A percentile compares a stretch with the other conserved stretches of the same genome.
Evolutionary conservation across 140 eudicot genomes (phyloP).

Genomic region (Bidens hawaiensis): DNA sequence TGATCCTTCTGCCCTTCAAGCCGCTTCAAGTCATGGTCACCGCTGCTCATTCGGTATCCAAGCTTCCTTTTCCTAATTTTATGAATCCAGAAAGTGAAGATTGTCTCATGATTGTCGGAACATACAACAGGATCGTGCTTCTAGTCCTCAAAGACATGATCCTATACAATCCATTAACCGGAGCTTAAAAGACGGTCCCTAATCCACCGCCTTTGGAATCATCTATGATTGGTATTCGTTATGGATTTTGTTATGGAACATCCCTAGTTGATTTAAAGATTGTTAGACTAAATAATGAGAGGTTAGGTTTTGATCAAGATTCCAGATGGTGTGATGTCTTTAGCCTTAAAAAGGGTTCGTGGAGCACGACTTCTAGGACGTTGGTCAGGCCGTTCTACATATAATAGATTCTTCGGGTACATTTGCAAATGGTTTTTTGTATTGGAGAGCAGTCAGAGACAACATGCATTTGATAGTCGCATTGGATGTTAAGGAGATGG

Average conservation of each 20-base stretch:
- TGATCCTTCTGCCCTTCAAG: not conserved
- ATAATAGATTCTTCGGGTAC: not conserved
- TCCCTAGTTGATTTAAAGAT: not conserved
- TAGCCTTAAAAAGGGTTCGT: not conserved
- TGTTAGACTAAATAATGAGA: not conserved
- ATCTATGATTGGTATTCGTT: too few relatives aligned
- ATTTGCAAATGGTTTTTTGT: slow-evolving; percentile 6
- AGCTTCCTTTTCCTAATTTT: not conserved
- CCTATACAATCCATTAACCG: not conserved
- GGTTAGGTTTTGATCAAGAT: not conserved
- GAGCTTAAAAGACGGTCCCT: not conserved
- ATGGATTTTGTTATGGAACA: slow-evolving; percentile 3
- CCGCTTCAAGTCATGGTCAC: not conserved
- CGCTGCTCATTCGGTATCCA: not conserved
- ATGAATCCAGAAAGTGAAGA: not conserved
- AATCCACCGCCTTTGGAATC: too few relatives aligned
- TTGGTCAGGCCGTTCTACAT: not conserved
- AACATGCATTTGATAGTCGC: not conserved
- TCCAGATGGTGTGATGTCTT: not conserved
- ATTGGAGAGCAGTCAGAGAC: not conserved
- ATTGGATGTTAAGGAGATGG: not conserved
- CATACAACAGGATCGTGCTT: not conserved
- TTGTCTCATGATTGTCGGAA: not conserved
- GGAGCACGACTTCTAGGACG: not conserved
- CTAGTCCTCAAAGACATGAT: not conserved